Evolutionary conservation across 768 basidiomycete species (phyloP).

Genomic region (Pulveroboletus sp.): DNA sequence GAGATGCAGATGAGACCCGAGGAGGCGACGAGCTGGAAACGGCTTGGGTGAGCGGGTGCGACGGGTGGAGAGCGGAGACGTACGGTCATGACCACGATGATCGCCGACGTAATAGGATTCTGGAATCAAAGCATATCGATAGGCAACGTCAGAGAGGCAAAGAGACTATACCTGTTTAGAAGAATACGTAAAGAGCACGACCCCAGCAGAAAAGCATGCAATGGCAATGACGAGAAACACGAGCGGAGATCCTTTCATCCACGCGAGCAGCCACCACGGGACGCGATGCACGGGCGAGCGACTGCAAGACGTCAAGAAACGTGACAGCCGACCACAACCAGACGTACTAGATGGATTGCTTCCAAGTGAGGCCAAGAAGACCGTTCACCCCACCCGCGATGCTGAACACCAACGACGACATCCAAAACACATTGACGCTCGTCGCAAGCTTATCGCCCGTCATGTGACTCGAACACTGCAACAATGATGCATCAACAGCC

Average conservation of each 20-base stretch:
- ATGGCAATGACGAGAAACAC: slow-evolving; percentile 82
- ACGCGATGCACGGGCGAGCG: slow-evolving; percentile 52
- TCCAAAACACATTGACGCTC: slow-evolving; percentile 51
- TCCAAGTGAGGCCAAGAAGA: slow-evolving; percentile 51
- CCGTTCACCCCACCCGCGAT: slow-evolving; percentile 53
- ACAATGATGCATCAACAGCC: slow-evolving; percentile 47
- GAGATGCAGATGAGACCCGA: slow-evolving; percentile 47
- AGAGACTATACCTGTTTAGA: slow-evolving; percentile 53
- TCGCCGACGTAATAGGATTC: slow-evolving; percentile 57
- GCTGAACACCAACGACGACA: slow-evolving; percentile 50
- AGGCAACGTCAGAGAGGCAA: not conserved
- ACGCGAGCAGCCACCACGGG: slow-evolving; percentile 61
- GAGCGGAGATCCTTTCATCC: slow-evolving; percentile 82
- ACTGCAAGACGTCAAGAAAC: slow-evolving; percentile 15
- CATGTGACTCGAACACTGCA: slow-evolving; percentile 39
- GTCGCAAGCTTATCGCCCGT: slow-evolving; percentile 32
- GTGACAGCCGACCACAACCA: not conserved
- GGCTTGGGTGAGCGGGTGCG: not conserved
- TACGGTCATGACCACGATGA: slow-evolving; percentile 70
- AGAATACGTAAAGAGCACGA: slow-evolving; percentile 74
- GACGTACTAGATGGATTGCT: slow-evolving; percentile 51
- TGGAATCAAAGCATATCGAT: slow-evolving; percentile 25
- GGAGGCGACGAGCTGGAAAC: slow-evolving; percentile 29
- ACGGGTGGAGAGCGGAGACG: slow-evolving; percentile 4
- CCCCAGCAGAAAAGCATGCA: slow-evolving; percentile 74